These are phyloP conservation scores for Rhodotorula toruloides DNA, from an alignment of 768 basidiomycete genomes.

Conservation along the genomic window DNA sequence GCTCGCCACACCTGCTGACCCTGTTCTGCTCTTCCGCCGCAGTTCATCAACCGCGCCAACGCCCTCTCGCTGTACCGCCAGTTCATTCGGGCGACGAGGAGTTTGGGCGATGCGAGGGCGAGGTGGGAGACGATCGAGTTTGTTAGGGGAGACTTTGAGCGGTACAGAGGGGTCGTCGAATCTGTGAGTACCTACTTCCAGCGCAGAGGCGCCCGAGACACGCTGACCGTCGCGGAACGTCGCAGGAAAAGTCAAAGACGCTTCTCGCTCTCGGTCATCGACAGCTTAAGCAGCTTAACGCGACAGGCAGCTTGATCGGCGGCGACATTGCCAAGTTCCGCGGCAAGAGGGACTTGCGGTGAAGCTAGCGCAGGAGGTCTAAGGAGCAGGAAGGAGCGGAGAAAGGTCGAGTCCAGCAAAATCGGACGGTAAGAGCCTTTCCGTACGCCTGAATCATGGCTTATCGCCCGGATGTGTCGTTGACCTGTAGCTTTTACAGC, in stretches of 20 bases:
- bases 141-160: conserved; percentile 39
- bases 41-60: conserved; percentile 39
- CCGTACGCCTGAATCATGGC: too few relatives aligned
- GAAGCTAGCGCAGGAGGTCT: too few relatives aligned
- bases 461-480: too few relatives aligned
- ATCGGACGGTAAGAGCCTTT: too few relatives aligned
- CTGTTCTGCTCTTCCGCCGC: background rate
- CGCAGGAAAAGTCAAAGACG: conserved; percentile 35
- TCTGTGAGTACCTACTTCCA: conserved; percentile 14
- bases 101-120: conserved; percentile 23
- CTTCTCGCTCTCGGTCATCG: conserved; percentile 33
- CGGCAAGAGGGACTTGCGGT: too few relatives aligned
- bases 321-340: conserved; percentile 27
- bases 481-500: too few relatives aligned
- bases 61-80: conserved; percentile 37
- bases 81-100: conserved; percentile 36
- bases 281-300: conserved; percentile 38
- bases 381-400: background rate
- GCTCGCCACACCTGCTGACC: background rate
- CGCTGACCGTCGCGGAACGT: accelerated
- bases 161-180: conserved; percentile 27
- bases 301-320: conserved; percentile 35
- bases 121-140: conserved; percentile 37
- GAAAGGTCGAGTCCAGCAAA: too few relatives aligned
- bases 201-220: too few relatives aligned